A percentile compares a stretch with the other conserved stretches of the same genome.
These are phyloP conservation scores for Botryosphaeria dothidea DNA, from an alignment of 2,329 filamentous ascomycete species.

Conservation along the genomic window DNA sequence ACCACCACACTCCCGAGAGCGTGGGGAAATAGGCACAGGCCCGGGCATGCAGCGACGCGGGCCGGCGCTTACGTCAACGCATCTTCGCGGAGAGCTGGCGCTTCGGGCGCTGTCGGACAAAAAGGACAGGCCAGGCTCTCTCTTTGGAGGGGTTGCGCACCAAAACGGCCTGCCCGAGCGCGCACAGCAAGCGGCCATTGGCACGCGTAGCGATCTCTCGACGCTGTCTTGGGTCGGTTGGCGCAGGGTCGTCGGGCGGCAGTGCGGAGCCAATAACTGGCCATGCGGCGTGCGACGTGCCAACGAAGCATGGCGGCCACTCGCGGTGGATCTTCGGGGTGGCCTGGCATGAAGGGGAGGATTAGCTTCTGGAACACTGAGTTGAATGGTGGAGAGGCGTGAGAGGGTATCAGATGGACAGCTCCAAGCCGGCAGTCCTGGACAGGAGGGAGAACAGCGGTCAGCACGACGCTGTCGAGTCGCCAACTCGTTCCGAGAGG, in stretches of 20 bases:
- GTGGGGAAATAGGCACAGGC: slow-evolving; percentile 16
- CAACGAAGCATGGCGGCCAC: slow-evolving; percentile 4
- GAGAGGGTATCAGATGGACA: slow-evolving; percentile 5
- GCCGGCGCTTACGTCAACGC: slow-evolving; percentile 13
- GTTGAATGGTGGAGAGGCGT: not conserved
- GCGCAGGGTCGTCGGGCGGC: slow-evolving; percentile 2
- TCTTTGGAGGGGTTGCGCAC: not conserved
- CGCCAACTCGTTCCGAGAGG: slow-evolving; percentile 12
- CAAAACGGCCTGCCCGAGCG: not conserved
- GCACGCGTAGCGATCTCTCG: not conserved
- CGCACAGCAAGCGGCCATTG: not conserved
- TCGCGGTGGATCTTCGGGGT: not conserved
- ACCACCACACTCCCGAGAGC: not conserved
- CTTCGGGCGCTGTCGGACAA: slow-evolving; percentile 11
- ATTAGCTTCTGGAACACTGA: slow-evolving; percentile 7
- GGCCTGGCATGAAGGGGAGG: not conserved
- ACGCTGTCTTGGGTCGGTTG: not conserved
- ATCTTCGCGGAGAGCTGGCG: not conserved
- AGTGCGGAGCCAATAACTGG: not conserved
- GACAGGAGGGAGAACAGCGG: slow-evolving; percentile 3
- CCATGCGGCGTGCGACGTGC: not conserved
- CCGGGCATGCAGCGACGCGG: not conserved
- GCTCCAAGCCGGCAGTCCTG: not conserved
- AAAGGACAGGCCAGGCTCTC: not conserved
- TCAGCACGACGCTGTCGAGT: slow-evolving; percentile 3